These are phyloP conservation scores for Orbilia blumenaviensis DNA, from an alignment of 2,329 filamentous ascomycete species.

Conservation along the genomic window DNA sequence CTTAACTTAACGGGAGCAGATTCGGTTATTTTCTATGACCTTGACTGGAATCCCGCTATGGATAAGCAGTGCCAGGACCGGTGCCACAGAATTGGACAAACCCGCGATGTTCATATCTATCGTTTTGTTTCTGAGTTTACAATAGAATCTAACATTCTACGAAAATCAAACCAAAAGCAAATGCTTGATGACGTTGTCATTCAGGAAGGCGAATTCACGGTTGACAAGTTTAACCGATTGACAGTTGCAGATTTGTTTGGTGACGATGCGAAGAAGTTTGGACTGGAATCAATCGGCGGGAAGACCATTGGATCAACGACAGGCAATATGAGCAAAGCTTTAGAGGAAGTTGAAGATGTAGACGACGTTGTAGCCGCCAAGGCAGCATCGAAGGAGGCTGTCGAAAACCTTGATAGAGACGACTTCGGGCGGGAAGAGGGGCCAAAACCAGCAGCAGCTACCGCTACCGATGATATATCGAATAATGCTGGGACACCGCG, in stretches of 20 bases:
- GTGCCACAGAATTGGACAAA: slow-evolving; percentile 96
- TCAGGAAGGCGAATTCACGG: slow-evolving; percentile 97
- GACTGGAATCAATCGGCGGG: slow-evolving; percentile 61
- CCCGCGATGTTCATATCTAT: slow-evolving; percentile 97
- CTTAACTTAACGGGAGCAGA: slow-evolving; percentile 97
- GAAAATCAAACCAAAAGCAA: slow-evolving; percentile 96
- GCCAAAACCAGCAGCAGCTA: not conserved
- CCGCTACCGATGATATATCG: slow-evolving; percentile 12
- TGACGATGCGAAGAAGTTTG: slow-evolving; percentile 64
- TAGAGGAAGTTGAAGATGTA: slow-evolving; percentile 89
- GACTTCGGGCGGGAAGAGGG: slow-evolving; percentile 65
- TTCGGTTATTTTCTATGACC: slow-evolving; percentile 97
- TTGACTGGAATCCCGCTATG: slow-evolving; percentile 99
- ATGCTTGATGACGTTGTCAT: slow-evolving; percentile 98
- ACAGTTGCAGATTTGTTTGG: slow-evolving; percentile 74
- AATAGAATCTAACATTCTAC: slow-evolving; percentile 96
- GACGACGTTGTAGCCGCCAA: slow-evolving; percentile 91
- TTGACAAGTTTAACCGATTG: slow-evolving; percentile 88
- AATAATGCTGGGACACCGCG: slow-evolving; percentile 32
- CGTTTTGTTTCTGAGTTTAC: slow-evolving; percentile 91
- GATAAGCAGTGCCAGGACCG: slow-evolving; percentile 99
- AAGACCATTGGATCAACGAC: slow-evolving; percentile 63
- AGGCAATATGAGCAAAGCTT: slow-evolving; percentile 73
- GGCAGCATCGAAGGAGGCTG: slow-evolving; percentile 85
- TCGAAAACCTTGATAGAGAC: slow-evolving; percentile 70